Evolutionary conservation across 208 protist genomes (phyloP).

Genomic region (Trypanosoma melophagium): DNA sequence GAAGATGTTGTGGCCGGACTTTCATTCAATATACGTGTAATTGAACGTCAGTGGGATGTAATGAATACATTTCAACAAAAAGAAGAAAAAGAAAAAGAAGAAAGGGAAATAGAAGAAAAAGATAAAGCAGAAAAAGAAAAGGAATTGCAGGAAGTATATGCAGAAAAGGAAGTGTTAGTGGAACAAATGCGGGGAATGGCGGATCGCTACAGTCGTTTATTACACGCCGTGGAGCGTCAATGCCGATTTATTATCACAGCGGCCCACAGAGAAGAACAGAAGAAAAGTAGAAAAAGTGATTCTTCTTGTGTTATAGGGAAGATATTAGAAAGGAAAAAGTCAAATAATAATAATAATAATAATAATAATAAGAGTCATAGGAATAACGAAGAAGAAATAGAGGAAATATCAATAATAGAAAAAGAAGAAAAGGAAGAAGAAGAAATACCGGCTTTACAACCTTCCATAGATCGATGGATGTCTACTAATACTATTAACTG

Average conservation of each 20-base stretch:
- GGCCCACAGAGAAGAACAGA: not conserved
- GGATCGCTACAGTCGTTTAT: constrained; percentile 3
- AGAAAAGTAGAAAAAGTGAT: not conserved
- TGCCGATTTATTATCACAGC: constrained; percentile 10
- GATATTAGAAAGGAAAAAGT: not conserved
- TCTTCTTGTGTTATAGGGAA: not conserved
- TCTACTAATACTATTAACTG: not conserved
- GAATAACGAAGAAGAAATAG: not conserved
- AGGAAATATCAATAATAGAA: not conserved
- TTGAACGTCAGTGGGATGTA: constrained; percentile 14
- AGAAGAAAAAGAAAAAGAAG: not conserved
- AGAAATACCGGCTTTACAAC: too few relatives aligned
- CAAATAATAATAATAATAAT: too few relatives aligned
- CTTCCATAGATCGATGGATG: too few relatives aligned
- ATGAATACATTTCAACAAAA: not conserved
- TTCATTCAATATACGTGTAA: not conserved
- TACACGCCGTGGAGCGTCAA: constrained; percentile 16
- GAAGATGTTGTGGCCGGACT: not conserved
- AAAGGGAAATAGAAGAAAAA: not conserved
- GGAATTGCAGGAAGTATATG: not conserved
- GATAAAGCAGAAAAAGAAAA: constrained; percentile 13
- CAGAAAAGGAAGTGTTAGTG: constrained; percentile 5
- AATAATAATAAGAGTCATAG: too few relatives aligned
- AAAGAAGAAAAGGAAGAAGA: not conserved
- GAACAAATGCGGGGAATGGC: constrained; percentile 6